Evolutionary conservation across 1,284 basidiomycete species (phyloP), one percentile per base, ranked within the genome.

Genomic region (Malassezia furfur): DNA sequence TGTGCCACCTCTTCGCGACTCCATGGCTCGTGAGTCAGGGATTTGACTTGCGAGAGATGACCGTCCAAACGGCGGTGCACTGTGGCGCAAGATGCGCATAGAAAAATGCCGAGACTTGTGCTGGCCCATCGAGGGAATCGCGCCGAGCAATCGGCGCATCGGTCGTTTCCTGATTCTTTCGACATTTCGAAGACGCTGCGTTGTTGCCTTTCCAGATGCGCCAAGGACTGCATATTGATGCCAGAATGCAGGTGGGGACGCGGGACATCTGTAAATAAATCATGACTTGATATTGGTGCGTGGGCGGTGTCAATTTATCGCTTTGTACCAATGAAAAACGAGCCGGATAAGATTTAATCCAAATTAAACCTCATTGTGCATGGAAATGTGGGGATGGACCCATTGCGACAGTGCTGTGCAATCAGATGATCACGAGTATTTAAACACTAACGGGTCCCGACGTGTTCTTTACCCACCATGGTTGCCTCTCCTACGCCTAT

Each of bases 51-150:
- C 39, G 52, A 64, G 43, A 69, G 65, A 53, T 68, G 75, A 6
- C 86, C 88, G 14, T 88, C 88, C 61, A 91, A 85, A 79, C 89
- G 89, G 55, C 88, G 81, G 76, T 91, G 88, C 46, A 89, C 83
- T 62, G 85, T 85, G 30, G 87, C 88, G 71, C 88, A 91, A 64
- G 81, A 81, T 39, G 88, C 79, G 66, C 87, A 68, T 50, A 67
- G 54, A 81, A 67, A 69, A 47, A 74, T 70, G 12, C 72, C 59
- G 37, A 90, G 76, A 65, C 83, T 89, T 68, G 85, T 78, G 3
- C 85, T 86, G 1, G 86, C 84, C 88, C 88, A 90, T 77, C 88
- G 78, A 5, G 87, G 87, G 63, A 64, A 80, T 58, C 82, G 80
- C 30, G 82, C 78, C 74, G 84, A 86, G 76, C 88, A 91, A 76